A percentile compares a stretch with the other conserved stretches of the same genome.
Evolutionary conservation across 2,329 filamentous ascomycete genomes (phyloP).

Genomic region (Myriosclerotinia curreyana): DNA sequence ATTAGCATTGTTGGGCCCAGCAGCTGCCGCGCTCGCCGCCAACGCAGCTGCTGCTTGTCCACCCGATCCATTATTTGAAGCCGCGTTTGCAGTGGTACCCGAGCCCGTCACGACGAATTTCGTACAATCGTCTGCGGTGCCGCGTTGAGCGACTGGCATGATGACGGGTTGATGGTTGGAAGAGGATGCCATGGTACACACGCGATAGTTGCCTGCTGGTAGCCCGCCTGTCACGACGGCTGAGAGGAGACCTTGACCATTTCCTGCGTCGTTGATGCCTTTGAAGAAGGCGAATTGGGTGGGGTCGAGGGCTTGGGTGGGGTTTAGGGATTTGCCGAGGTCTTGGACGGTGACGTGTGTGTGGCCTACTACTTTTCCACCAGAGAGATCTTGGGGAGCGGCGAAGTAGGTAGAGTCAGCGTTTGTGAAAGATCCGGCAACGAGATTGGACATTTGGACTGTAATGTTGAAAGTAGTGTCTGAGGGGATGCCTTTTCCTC

Average conservation of each 20-base stretch:
- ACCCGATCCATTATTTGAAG: constrained; percentile 27
- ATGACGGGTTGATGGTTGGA: constrained; percentile 46
- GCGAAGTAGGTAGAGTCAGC: constrained; percentile 42
- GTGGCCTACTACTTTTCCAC: constrained; percentile 42
- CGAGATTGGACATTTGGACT: constrained; percentile 40
- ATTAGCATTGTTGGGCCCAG: constrained; percentile 27
- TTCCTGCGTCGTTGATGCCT: constrained; percentile 43
- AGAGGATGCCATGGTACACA: constrained; percentile 46
- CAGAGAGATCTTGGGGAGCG: constrained; percentile 40
- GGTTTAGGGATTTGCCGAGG: constrained; percentile 38
- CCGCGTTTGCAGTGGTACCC: constrained; percentile 28
- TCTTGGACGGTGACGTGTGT: constrained; percentile 44
- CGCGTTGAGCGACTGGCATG: constrained; percentile 47
- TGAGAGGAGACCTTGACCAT: constrained; percentile 42
- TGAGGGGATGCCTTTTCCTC: constrained; percentile 29
- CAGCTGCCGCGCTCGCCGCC: constrained; percentile 36
- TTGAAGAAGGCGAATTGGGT: constrained; percentile 44
- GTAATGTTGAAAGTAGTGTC: constrained; percentile 39
- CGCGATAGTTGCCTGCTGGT: constrained; percentile 44
- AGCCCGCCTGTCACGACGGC: constrained; percentile 44
- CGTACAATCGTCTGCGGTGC: constrained; percentile 46
- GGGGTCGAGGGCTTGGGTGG: constrained; percentile 37
- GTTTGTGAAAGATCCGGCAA: constrained; percentile 43
- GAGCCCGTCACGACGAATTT: constrained; percentile 43
- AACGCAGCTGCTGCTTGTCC: constrained; percentile 28